Evolutionary conservation across 148 eudicot species (phyloP).

Genomic region (Linanthus parryae): DNA sequence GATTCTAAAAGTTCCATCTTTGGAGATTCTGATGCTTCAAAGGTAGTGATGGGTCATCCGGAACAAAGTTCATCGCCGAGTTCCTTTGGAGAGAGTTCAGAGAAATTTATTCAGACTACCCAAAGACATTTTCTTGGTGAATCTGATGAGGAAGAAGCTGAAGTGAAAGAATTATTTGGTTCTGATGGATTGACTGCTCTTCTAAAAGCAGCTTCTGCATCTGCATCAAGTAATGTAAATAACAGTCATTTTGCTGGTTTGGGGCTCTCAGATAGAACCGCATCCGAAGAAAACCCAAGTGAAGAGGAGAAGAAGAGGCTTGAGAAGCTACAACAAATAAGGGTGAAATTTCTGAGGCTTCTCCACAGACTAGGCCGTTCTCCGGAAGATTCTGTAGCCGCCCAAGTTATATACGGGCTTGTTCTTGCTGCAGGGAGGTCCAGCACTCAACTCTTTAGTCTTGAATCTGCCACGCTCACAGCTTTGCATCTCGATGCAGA

Average conservation of each 20-base stretch:
- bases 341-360: conserved; percentile 25
- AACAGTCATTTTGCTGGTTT: not conserved
- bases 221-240: conserved; percentile 9
- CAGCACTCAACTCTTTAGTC: conserved; percentile 4
- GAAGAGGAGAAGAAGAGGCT: conserved; percentile 23
- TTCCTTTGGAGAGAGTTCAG: conserved; percentile 14
- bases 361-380: conserved; percentile 24
- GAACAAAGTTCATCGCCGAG: conserved; percentile 3
- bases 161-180: conserved; percentile 15
- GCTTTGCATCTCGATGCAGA: conserved; percentile 25
- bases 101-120: conserved; percentile 4
- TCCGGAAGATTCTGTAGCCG: conserved; percentile 27
- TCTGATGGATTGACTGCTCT: conserved; percentile 11
- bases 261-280: not conserved
- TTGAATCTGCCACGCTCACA: conserved; percentile 17
- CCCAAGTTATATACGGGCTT: conserved; percentile 24
- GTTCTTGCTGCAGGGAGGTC: conserved; percentile 16
- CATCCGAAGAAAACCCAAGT: conserved; percentile 12
- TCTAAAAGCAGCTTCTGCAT: conserved; percentile 11
- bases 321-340: conserved; percentile 22
- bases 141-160: conserved; percentile 9
- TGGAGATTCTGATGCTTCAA: conserved; percentile 6
- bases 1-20: conserved; percentile 8
- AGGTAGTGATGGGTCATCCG: conserved; percentile 9
- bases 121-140: conserved; percentile 7